Percentiles rank a stretch among this genome's conserved stretches.
These are phyloP conservation scores for Quercus wislizeni DNA, from an alignment of 306 rosid species.

Conservation along the genomic window DNA sequence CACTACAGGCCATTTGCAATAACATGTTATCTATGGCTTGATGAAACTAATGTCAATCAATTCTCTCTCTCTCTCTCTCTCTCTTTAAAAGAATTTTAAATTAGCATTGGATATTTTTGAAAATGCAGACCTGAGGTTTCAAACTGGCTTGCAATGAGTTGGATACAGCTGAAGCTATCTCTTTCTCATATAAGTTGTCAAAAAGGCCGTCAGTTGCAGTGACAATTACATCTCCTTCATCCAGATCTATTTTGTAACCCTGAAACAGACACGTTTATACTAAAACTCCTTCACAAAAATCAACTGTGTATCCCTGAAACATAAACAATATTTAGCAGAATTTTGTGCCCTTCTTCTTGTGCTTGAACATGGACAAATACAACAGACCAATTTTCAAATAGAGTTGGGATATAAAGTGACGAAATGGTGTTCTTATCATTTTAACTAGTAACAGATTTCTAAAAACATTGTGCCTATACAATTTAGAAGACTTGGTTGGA, in stretches of 20 bases:
- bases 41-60: neutral
- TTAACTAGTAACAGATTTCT: neutral
- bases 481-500: neutral
- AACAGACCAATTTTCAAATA: neutral
- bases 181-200: constrained; percentile 78
- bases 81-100: constrained; percentile 1
- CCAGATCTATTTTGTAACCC: constrained; percentile 48
- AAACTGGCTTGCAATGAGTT: constrained; percentile 44
- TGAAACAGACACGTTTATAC: constrained; percentile 25
- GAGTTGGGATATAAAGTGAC: neutral
- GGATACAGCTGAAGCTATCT: constrained; percentile 48
- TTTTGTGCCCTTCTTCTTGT: neutral
- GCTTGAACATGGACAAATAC: neutral
- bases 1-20: neutral
- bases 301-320: constrained; percentile 19
- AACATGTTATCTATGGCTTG: neutral
- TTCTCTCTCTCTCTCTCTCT: neutral
- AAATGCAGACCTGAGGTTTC: constrained; percentile 54
- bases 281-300: neutral
- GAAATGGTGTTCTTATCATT: neutral
- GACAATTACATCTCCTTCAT: constrained; percentile 66
- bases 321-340: neutral
- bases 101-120: neutral
- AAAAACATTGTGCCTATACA: neutral
- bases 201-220: constrained; percentile 79